A percentile compares a stretch with the other conserved stretches of the same genome.
These are phyloP conservation scores for Backusella liffmaniae DNA, from an alignment of 192 early-diverging fungal genomes.

Conservation along the genomic window DNA sequence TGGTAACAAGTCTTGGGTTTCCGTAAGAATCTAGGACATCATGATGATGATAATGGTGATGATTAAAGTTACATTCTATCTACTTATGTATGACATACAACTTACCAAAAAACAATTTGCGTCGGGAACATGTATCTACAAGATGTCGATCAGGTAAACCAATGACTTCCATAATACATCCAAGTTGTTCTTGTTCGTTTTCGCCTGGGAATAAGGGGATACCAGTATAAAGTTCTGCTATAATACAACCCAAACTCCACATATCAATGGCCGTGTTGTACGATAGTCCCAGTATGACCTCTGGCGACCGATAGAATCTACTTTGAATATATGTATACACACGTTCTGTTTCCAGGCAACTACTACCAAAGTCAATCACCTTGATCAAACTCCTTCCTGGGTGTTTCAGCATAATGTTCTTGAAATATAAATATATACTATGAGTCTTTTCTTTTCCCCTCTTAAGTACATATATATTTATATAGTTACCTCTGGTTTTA, in stretches of 20 bases:
- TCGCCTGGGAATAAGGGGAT: slow-evolving; percentile 95
- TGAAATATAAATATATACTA: not conserved
- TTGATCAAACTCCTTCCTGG: slow-evolving; percentile 74
- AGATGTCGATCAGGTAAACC: slow-evolving; percentile 75
- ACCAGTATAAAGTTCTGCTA: slow-evolving; percentile 81
- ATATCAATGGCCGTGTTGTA: slow-evolving; percentile 92
- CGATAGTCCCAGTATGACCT: slow-evolving; percentile 84
- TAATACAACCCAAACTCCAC: slow-evolving; percentile 93
- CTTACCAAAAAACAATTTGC: slow-evolving; percentile 83
- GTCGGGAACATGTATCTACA: slow-evolving; percentile 70
- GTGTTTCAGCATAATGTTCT: slow-evolving; percentile 78
- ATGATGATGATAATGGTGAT: not conserved
- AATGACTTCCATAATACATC: slow-evolving; percentile 88
- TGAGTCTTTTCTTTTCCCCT: slow-evolving; percentile 18
- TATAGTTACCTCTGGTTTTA: slow-evolving; percentile 84
- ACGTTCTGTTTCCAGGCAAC: slow-evolving; percentile 81
- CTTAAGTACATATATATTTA: slow-evolving; percentile 30
- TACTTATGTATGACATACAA: slow-evolving; percentile 11
- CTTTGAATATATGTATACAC: slow-evolving; percentile 96
- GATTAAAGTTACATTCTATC: not conserved
- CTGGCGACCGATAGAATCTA: slow-evolving; percentile 94
- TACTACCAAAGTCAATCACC: slow-evolving; percentile 95
- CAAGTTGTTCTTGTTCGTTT: slow-evolving; percentile 91
- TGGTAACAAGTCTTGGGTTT: slow-evolving; percentile 60
- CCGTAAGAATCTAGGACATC: slow-evolving; percentile 40